phyloP scores from a whole-genome alignment of 192 early-diverging fungal species.

The Backusella psychrophila region DNA sequence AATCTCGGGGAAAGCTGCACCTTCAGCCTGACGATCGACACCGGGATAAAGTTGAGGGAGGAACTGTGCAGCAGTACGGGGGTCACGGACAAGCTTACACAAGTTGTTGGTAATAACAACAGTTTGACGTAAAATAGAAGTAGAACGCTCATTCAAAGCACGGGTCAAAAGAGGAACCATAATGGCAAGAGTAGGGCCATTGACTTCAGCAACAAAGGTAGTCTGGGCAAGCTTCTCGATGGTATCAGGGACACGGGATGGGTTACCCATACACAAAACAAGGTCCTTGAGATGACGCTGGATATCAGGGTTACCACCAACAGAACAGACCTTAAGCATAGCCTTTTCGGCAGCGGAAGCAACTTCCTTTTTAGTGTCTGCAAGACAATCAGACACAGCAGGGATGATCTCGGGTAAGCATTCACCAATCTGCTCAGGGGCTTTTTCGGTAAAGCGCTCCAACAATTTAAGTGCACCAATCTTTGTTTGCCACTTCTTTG shows the following conservation, averaged over 20 bases:
- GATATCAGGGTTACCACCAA: conserved; percentile 76
- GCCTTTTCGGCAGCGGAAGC: conserved; percentile 47
- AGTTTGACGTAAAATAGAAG: conserved; percentile 64
- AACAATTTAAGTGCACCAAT: conserved; percentile 52
- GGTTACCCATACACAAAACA: conserved; percentile 71
- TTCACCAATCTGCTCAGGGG: conserved; percentile 49
- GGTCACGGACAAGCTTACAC: conserved; percentile 83
- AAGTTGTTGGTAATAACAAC: conserved; percentile 83
- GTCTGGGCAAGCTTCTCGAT: conserved; percentile 65
- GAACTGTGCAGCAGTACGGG: conserved; percentile 76
- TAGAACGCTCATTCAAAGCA: conserved; percentile 63
- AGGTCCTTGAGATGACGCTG: conserved; percentile 67
- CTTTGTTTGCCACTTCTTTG: conserved; percentile 80
- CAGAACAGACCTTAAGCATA: conserved; percentile 70
- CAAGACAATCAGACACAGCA: conserved; percentile 64
- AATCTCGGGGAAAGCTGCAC: conserved; percentile 72
- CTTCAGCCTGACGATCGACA: conserved; percentile 70
- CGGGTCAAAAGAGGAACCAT: conserved; percentile 75
- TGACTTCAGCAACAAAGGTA: conserved; percentile 77
- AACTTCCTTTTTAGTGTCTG: conserved; percentile 77
- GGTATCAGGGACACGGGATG: conserved; percentile 70
- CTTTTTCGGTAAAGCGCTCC: conserved; percentile 38
- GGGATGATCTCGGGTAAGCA: conserved; percentile 63
- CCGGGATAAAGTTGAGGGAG: conserved; percentile 70
- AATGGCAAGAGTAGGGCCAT: conserved; percentile 75